These are phyloP conservation scores for Zygosaccharomyces bailii DNA, from an alignment of 805 yeast species.

Conservation along the genomic window DNA sequence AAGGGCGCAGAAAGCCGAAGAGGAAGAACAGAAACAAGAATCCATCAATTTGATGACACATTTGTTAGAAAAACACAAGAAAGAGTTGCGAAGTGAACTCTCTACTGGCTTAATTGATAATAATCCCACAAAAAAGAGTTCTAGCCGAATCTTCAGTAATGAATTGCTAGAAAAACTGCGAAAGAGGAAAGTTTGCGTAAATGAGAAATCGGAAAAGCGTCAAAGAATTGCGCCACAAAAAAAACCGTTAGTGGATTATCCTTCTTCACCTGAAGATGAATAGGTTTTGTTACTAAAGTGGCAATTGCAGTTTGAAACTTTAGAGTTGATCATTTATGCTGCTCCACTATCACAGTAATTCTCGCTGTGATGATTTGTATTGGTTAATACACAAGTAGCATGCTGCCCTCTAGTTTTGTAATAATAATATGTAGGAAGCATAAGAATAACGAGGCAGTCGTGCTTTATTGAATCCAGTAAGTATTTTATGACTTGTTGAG, in stretches of 20 bases:
- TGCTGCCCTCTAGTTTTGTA: too few species aligned
- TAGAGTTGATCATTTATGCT: too few species aligned
- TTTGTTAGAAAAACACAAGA: slow-evolving; percentile 19
- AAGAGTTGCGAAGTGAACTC: slow-evolving; percentile 1
- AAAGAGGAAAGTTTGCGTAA: slow-evolving; percentile 9
- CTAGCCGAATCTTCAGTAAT: slow-evolving; percentile 4
- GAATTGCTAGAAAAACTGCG: slow-evolving; percentile 12
- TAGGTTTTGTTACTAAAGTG: not conserved
- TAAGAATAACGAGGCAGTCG: too few species aligned
- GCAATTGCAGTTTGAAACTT: too few species aligned
- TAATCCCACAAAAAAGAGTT: not conserved
- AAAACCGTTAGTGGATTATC: slow-evolving; percentile 11
- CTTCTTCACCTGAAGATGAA: slow-evolving; percentile 15
- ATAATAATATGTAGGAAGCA: too few species aligned
- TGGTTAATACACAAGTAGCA: too few species aligned
- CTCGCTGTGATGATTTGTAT: too few species aligned
- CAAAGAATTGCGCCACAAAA: not conserved
- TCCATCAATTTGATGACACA: slow-evolving; percentile 28
- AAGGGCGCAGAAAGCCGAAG: slow-evolving; percentile 28
- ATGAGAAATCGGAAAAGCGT: not conserved
- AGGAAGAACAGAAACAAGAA: slow-evolving; percentile 26
- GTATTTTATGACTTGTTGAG: too few species aligned
- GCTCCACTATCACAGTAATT: too few species aligned
- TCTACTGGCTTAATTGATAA: not conserved
- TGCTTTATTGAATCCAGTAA: too few species aligned